Conservation (phyloP, 345 rosid genomes). For the Carallia brachiata region DNA sequence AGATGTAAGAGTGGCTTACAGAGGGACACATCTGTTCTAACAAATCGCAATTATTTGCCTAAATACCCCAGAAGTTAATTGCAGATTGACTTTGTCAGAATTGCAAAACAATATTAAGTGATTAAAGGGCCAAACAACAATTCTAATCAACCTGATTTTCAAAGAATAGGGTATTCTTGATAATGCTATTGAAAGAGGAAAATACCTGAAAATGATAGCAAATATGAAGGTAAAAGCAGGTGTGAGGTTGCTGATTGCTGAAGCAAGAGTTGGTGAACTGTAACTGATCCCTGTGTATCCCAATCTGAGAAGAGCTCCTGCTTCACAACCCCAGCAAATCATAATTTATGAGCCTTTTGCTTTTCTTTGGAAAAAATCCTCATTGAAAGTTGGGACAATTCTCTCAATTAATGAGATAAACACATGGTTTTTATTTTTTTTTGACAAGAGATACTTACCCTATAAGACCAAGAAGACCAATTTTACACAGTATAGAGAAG, state of each 20-base stretch:
- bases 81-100: not conserved
- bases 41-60: not conserved
- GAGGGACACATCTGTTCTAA: not conserved
- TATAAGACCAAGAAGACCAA: conserved; percentile 68
- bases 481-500: conserved; percentile 49
- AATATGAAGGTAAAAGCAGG: no score
- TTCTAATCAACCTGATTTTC: no score
- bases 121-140: no score
- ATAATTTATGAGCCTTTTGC: not conserved
- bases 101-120: not conserved
- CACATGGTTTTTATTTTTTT: not conserved
- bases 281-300: no score
- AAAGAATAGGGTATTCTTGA: not conserved
- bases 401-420: not conserved
- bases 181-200: not conserved
- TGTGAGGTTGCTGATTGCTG: no score
- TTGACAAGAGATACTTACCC: conserved; percentile 43
- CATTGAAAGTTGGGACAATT: not conserved
- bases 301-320: not conserved
- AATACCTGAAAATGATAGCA: conserved; percentile 18
- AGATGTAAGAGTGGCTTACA: not conserved
- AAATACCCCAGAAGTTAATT: no score
- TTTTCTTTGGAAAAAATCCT: not conserved
- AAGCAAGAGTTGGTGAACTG: no score
- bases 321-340: not conserved